Evolutionary conservation across 345 rosid species (phyloP).

Genomic region (Bruguiera sexangula): DNA sequence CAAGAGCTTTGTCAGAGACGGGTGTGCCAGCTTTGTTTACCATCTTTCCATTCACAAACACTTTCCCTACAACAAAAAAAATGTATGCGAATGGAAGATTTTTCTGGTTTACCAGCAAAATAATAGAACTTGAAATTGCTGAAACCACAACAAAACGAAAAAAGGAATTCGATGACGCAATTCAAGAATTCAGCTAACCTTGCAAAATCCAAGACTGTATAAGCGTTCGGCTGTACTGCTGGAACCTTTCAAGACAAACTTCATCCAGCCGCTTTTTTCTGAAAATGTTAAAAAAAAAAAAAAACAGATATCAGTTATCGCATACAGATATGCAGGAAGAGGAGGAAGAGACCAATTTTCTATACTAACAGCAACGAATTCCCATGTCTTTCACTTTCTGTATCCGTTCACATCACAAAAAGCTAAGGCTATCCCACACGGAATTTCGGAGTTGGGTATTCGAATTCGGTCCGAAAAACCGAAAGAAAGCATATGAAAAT

Average conservation of each 20-base stretch:
- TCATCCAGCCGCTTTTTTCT: slow-evolving; percentile 90
- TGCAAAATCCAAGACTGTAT: slow-evolving; percentile 93
- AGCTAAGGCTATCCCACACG: neutral
- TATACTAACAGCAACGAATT: neutral
- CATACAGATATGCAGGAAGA: neutral
- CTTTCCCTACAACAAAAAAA: slow-evolving; percentile 55
- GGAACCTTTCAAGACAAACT: slow-evolving; percentile 83
- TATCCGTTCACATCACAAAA: neutral
- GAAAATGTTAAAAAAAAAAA: slow-evolving; percentile 16
- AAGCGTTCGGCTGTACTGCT: slow-evolving; percentile 74
- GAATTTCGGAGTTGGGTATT: neutral
- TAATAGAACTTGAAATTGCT: slow-evolving; percentile 7
- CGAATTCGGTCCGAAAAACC: neutral
- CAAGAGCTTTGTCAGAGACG: slow-evolving; percentile 57
- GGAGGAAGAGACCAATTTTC: neutral
- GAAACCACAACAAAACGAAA: neutral
- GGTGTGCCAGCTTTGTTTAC: slow-evolving; percentile 89
- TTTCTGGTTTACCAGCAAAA: neutral
- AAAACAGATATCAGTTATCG: no score
- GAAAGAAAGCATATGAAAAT: neutral
- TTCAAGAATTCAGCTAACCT: slow-evolving; percentile 43
- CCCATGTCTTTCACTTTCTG: neutral
- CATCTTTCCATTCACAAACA: slow-evolving; percentile 75
- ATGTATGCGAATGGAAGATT: neutral
- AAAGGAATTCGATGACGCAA: neutral